Base-by-base conservation (phyloP, 441 rosid genomes). In the Pelargonium cotyledonis region DNA sequence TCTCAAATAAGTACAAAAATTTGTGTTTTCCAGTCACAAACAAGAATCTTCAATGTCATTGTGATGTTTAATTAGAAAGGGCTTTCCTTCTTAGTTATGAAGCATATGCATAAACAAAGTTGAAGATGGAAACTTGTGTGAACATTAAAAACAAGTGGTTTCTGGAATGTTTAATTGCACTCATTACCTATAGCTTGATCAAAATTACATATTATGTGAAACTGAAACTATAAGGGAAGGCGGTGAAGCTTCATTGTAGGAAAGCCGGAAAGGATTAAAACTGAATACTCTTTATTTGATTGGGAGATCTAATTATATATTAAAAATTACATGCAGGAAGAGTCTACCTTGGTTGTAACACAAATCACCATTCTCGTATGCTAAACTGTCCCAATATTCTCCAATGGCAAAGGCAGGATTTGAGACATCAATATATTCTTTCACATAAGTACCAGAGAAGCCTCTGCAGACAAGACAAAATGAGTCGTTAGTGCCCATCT, bases 341-440 rank as follows among this genome's bases (percentile, higher is more conserved):
- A 18, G 26, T 57, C 62, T 76, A 84, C 87, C 85, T 81, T 84
- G 87, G 71, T 84, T 81, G 73, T 84, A 84, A 68, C 83, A 79
- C 78, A 81, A 68, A 75, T 80, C 76, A 38, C 82, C 82, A n/a
- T 81, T 75, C 67, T 84, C 85, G 70, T 84, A 84, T 26, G 80
- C 78, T 71, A 81, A 73, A 71, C 84, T 80, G 72, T 84, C 85
- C 85, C 87, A 84, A 69, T 84, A 81, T 80, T 84, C 85, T 66
- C 87, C 87, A 64, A 84, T 81, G 35, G 85, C 76, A 75, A 84
- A 84, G 53, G 85, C 84, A 67, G 84, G 85, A 73, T 81, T 75
- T 66, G 85, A 81, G 62, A 79, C 65, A 70, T 84, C 85, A 38
- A 84, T 78, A 69, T 81, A 84, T 78, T 84, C 87, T 75, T 81